These are phyloP conservation scores for Leccinum pallidistipes DNA, from an alignment of 1,284 basidiomycete species.

Conservation along the genomic window DNA sequence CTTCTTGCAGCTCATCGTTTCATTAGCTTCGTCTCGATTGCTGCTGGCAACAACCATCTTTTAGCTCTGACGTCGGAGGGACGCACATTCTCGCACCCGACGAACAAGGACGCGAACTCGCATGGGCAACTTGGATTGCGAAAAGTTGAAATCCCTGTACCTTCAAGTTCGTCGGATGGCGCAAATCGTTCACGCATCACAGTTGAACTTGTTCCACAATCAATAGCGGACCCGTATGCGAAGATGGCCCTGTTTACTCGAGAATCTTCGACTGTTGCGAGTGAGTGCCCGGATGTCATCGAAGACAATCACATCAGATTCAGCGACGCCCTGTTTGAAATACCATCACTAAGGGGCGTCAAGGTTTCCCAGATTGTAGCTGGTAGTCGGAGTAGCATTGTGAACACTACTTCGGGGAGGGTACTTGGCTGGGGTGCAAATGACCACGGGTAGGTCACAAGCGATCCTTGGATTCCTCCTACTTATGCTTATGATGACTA, in stretches of 20 bases:
- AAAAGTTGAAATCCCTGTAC: slow-evolving; percentile 56
- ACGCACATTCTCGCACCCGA: slow-evolving; percentile 79
- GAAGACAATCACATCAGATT: slow-evolving; percentile 63
- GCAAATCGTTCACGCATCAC: slow-evolving; percentile 37
- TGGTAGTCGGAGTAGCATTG: slow-evolving; percentile 75
- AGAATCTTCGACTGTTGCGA: slow-evolving; percentile 17
- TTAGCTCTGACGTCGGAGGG: slow-evolving; percentile 84
- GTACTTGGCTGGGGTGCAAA: slow-evolving; percentile 93
- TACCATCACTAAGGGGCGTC: slow-evolving; percentile 74
- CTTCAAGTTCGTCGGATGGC: slow-evolving; percentile 26
- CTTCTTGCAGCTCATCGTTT: slow-evolving; percentile 12
- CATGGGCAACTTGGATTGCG: slow-evolving; percentile 85
- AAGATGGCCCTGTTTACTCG: slow-evolving; percentile 43
- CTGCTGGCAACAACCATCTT: slow-evolving; percentile 79
- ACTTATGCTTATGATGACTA: slow-evolving; percentile 30
- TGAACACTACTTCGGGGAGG: slow-evolving; percentile 64
- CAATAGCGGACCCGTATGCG: slow-evolving; percentile 51
- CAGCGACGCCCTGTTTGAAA: slow-evolving; percentile 75
- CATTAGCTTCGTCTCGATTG: slow-evolving; percentile 68
- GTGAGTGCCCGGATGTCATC: slow-evolving; percentile 36
- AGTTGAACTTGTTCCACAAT: slow-evolving; percentile 63
- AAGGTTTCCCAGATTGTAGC: slow-evolving; percentile 71
- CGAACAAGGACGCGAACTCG: slow-evolving; percentile 76
- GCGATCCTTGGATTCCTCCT: background rate
- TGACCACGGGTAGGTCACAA: slow-evolving; percentile 62